Percentiles rank a stretch among this genome's conserved stretches.
Evolutionary conservation across 2,329 filamentous ascomycete genomes (phyloP).

Genomic region (Phaeosphaeriaceae sp.): DNA sequence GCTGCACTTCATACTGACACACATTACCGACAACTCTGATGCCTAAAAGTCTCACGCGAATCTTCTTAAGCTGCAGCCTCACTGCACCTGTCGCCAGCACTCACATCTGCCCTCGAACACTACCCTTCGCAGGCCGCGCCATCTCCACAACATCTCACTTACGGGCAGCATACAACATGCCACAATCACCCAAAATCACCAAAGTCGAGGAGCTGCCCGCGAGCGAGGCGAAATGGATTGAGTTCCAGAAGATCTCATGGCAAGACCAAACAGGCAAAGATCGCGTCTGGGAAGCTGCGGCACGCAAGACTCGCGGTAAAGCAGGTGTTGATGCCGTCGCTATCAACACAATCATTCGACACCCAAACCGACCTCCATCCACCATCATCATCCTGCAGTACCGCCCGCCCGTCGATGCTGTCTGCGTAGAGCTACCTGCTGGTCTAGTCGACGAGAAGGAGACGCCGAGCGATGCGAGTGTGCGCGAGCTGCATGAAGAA

Average conservation of each 20-base stretch:
- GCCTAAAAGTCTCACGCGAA: slow-evolving; percentile 2
- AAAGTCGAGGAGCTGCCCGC: slow-evolving; percentile 57
- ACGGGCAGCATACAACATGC: slow-evolving; percentile 42
- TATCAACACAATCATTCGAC: slow-evolving; percentile 62
- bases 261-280: slow-evolving; percentile 54
- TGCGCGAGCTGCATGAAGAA: slow-evolving; percentile 68
- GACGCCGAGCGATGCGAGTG: slow-evolving; percentile 61
- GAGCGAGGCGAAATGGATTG: slow-evolving; percentile 63
- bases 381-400: slow-evolving; percentile 67
- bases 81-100: neutral
- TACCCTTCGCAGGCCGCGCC: slow-evolving; percentile 1
- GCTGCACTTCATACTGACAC: neutral
- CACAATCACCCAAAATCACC: slow-evolving; percentile 37
- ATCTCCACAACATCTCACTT: slow-evolving; percentile 20
- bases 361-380: slow-evolving; percentile 54
- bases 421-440: slow-evolving; percentile 67
- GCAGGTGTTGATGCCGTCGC: slow-evolving; percentile 67
- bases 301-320: slow-evolving; percentile 60
- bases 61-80: neutral
- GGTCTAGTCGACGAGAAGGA: slow-evolving; percentile 66
- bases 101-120: neutral
- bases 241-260: slow-evolving; percentile 62
- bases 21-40: slow-evolving; percentile 6
- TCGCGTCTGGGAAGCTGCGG: slow-evolving; percentile 59
- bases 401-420: slow-evolving; percentile 64